Percentiles rank a stretch among this genome's conserved stretches.
Evolutionary conservation across 495 filamentous ascomycete genomes (phyloP).

Genomic region (Neurospora sp.): DNA sequence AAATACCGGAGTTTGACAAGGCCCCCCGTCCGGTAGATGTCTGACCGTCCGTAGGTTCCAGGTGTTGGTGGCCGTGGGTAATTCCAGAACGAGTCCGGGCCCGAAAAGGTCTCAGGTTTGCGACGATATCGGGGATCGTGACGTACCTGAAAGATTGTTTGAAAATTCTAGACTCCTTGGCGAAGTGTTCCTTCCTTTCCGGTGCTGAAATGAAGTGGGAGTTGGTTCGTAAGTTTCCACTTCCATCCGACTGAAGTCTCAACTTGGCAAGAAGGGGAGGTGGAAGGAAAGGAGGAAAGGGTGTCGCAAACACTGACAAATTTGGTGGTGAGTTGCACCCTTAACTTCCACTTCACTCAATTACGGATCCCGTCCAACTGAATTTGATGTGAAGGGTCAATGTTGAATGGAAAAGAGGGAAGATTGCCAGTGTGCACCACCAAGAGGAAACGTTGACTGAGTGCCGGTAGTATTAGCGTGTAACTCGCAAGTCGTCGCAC

Average conservation of each 20-base stretch:
- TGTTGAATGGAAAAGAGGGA: not conserved
- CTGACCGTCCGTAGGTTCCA: not conserved
- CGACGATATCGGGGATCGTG: not conserved
- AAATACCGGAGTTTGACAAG: not conserved
- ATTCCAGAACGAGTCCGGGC: not conserved
- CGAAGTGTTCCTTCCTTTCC: not conserved
- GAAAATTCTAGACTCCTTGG: not conserved
- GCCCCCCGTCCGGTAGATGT: not conserved
- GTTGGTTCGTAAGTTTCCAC: not conserved
- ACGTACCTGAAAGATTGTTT: not conserved
- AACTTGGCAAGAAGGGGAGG: not conserved
- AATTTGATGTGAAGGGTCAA: not conserved
- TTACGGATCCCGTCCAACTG: not conserved
- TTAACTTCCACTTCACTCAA: not conserved
- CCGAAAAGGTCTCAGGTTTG: not conserved
- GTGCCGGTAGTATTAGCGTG: not conserved
- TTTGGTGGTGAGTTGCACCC: not conserved
- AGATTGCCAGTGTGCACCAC: not conserved
- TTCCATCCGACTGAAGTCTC: not conserved
- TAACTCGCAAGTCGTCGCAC: not conserved
- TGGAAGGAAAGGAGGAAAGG: not conserved
- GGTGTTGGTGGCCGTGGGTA: not conserved
- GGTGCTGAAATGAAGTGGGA: not conserved
- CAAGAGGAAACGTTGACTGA: not conserved
- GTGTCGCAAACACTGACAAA: not conserved